phyloP scores from a whole-genome alignment of 768 basidiomycete species.

The Flagelloscypha sp. region DNA sequence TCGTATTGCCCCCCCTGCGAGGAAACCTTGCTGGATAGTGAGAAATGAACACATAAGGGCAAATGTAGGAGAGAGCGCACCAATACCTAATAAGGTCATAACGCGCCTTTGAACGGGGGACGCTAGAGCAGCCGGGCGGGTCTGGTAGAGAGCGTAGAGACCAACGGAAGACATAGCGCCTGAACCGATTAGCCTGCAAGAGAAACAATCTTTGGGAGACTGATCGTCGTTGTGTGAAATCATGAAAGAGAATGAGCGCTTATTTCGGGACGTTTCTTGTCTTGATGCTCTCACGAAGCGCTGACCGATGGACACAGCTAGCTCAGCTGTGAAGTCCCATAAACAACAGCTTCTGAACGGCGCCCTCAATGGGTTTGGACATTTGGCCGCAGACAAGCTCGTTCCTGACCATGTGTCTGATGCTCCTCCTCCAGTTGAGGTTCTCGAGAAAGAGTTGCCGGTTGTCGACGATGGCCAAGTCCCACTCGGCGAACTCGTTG shows the following conservation, averaged over 20 bases:
- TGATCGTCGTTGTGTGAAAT: background rate
- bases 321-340: too few relatives aligned
- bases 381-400: too few relatives aligned
- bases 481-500: constrained; percentile 63
- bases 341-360: too few relatives aligned
- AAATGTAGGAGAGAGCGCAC: constrained; percentile 31
- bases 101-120: constrained; percentile 51
- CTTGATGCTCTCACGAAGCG: too few relatives aligned
- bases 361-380: too few relatives aligned
- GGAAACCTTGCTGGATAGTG: constrained; percentile 2
- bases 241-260: background rate
- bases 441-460: constrained; percentile 69
- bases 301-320: too few relatives aligned
- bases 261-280: too few relatives aligned
- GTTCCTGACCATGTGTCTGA: constrained; percentile 25
- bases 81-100: constrained; percentile 54
- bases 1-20: constrained; percentile 9
- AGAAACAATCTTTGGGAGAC: constrained; percentile 45
- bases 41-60: constrained; percentile 19
- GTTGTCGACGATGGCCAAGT: constrained; percentile 67
- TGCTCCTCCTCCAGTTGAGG: constrained; percentile 38
- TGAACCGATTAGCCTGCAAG: constrained; percentile 63
- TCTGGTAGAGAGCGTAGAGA: constrained; percentile 57
- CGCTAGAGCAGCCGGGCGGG: constrained; percentile 56
- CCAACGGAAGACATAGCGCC: constrained; percentile 56